Conservation (phyloP, 306 rosid genomes). For the Lathyrus tuberosus region DNA sequence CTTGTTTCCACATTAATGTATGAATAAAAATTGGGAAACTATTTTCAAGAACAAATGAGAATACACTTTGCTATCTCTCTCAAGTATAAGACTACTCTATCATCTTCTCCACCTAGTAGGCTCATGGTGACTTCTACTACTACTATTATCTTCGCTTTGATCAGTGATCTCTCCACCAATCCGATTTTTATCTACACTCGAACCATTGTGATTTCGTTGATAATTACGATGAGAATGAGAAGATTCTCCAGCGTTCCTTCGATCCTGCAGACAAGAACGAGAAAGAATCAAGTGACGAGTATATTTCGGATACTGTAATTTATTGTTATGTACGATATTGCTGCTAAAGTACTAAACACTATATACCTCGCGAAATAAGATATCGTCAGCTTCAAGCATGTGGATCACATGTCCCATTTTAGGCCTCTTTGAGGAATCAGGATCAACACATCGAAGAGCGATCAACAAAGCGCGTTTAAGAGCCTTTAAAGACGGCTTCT, state of each 20-base stretch:
- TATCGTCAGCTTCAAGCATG: constrained; percentile 97
- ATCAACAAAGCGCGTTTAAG: constrained; percentile 85
- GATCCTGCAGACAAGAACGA: constrained; percentile 57
- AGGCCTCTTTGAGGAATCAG: constrained; percentile 91
- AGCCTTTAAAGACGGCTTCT: constrained; percentile 86
- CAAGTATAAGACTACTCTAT: constrained; percentile 43
- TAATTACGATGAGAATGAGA: constrained; percentile 49
- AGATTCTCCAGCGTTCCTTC: constrained; percentile 52
- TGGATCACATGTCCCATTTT: constrained; percentile 97
- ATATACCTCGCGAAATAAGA: constrained; percentile 65
- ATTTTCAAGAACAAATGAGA: constrained; percentile 29
- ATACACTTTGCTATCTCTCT: constrained; percentile 41
- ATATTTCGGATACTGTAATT: background rate
- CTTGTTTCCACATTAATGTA: constrained; percentile 42
- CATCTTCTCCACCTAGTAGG: constrained; percentile 70
- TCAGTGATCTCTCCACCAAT: constrained; percentile 60
- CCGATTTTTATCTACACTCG: constrained; percentile 49
- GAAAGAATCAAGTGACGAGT: constrained; percentile 9
- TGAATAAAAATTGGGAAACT: constrained; percentile 41
- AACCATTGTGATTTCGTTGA: constrained; percentile 50
- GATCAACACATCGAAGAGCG: constrained; percentile 96
- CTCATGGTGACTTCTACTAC: constrained; percentile 53
- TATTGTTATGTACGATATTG: background rate
- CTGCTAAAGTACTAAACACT: background rate
- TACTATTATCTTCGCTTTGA: constrained; percentile 61